These are phyloP conservation scores for Hypoxylon rubiginosum DNA, from an alignment of 2,329 filamentous ascomycete genomes.

Conservation along the genomic window DNA sequence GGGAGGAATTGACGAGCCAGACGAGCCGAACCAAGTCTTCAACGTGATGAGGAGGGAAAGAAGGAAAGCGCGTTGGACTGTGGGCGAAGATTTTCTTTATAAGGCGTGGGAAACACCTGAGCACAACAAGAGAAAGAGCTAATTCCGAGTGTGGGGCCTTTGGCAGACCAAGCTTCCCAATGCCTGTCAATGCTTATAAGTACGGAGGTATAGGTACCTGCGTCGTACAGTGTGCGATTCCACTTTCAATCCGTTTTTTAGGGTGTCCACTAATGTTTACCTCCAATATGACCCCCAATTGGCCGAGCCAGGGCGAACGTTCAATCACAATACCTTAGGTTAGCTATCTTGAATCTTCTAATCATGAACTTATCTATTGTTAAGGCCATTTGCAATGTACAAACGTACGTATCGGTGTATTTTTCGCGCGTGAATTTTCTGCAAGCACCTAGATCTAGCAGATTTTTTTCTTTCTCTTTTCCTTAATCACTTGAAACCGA, in stretches of 20 bases:
- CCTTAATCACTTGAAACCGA: not conserved
- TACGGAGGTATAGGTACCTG: slow-evolving; percentile 37
- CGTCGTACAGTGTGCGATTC: slow-evolving; percentile 33
- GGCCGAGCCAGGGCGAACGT: slow-evolving; percentile 25
- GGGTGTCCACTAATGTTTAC: slow-evolving; percentile 23
- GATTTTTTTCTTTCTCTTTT: not conserved
- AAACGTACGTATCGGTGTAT: not conserved
- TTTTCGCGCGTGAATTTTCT: slow-evolving; percentile 2
- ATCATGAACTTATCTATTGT: slow-evolving; percentile 7
- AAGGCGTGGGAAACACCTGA: slow-evolving; percentile 34
- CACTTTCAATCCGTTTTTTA: slow-evolving; percentile 10
- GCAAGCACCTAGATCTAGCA: not conserved
- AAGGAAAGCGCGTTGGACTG: slow-evolving; percentile 36
- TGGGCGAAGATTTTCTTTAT: slow-evolving; percentile 43
- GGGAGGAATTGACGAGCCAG: slow-evolving; percentile 44
- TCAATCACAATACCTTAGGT: slow-evolving; percentile 21
- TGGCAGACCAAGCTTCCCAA: slow-evolving; percentile 38
- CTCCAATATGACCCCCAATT: slow-evolving; percentile 31
- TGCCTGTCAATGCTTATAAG: slow-evolving; percentile 7
- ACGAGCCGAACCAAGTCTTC: slow-evolving; percentile 45
- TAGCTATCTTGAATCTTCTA: not conserved
- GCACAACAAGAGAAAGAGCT: slow-evolving; percentile 38
- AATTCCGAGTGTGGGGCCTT: slow-evolving; percentile 40
- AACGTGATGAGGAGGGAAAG: slow-evolving; percentile 43
- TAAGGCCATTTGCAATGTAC: slow-evolving; percentile 8